These are phyloP conservation scores for Leccinum boreale DNA, from an alignment of 768 basidiomycete genomes.

Conservation along the genomic window DNA sequence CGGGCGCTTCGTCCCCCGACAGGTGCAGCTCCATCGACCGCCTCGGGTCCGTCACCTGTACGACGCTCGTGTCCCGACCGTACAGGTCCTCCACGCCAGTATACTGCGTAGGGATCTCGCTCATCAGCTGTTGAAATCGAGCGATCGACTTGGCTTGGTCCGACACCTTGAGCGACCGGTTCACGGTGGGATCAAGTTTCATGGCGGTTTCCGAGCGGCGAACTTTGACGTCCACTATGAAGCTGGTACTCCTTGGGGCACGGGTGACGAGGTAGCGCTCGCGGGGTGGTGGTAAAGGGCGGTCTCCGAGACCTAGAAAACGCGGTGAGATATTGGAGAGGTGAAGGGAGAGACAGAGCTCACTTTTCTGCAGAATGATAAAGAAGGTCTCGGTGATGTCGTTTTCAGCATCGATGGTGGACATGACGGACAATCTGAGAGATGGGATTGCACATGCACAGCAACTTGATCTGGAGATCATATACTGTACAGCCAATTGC, in stretches of 20 bases:
- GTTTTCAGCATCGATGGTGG: neutral
- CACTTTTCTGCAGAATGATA: slow-evolving; percentile 7
- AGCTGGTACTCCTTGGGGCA: slow-evolving; percentile 27
- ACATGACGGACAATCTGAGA: neutral
- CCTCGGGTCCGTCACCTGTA: slow-evolving; percentile 39
- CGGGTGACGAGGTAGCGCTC: slow-evolving; percentile 53
- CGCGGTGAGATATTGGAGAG: neutral
- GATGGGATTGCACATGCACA: neutral
- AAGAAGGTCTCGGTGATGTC: neutral
- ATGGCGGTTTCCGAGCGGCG: slow-evolving; percentile 45
- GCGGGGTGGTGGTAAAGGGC: slow-evolving; percentile 64
- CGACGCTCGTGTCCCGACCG: slow-evolving; percentile 60
- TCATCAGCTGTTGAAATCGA: slow-evolving; percentile 60
- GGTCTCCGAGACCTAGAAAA: slow-evolving; percentile 40
- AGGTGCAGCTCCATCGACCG: neutral
- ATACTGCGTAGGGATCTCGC: slow-evolving; percentile 30
- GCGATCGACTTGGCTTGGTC: slow-evolving; percentile 3
- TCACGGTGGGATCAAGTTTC: slow-evolving; percentile 40
- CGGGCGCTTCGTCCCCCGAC: slow-evolving; percentile 54
- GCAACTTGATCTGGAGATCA: neutral
- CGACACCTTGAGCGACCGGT: slow-evolving; percentile 38
- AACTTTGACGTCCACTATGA: slow-evolving; percentile 46
- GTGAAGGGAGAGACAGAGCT: too few relatives aligned
- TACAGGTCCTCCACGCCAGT: slow-evolving; percentile 70
- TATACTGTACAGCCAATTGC: neutral